Base-by-base conservation (phyloP, 2,329 filamentous ascomycete genomes). In the Aspergillus brasiliensis region DNA sequence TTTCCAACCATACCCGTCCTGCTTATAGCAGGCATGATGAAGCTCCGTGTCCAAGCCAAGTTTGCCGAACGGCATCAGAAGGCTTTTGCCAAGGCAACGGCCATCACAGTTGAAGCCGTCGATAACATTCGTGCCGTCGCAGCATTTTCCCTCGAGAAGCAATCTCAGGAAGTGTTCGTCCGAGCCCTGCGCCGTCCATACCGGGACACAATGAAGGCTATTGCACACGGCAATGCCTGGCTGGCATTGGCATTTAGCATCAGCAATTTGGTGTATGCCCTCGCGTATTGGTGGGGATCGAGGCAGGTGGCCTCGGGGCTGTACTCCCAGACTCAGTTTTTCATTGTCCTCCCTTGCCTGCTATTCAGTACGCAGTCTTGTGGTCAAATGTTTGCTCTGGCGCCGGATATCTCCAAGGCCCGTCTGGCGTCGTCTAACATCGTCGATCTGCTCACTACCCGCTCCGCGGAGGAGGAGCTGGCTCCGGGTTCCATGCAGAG, bases 211-310 rank as follows among this genome's bases (percentile, higher is more conserved):
- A 70, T 82, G 47, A 76, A 79, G 46, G 73, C 77, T 17, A 80
- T 80, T 47, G 72, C 81, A 15, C 77, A 78, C 28, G 75, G 76
- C 1, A 81, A 77, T 64, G 66, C 79, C 40, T 80, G 77, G 72
- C 69, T 80, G 48, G 79, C 80, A 1, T 65, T 78, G 40, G 73
- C 77, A 0, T 79, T 77, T 57, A 73, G 73, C 17, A 64, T 78
- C 23, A 84, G 86, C 38, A 89, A 88, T 68, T 80, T 91, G 55
- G 84, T 91, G 31, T 90, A 92, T 69, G 87, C 88, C 0, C 84
- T 93, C 58, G 87, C 89, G 0, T 92, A 91, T 75, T 93, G 89
- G 88, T 92, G 89, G 88, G 90, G 89, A 1, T 84, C 88, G 0
- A 87, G 84, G 65, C 84, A 87, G 65, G 90, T 92, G 61, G 83